These are phyloP conservation scores for Coleophoma crateriformis DNA, from an alignment of 2,329 filamentous ascomycete species.

Conservation along the genomic window DNA sequence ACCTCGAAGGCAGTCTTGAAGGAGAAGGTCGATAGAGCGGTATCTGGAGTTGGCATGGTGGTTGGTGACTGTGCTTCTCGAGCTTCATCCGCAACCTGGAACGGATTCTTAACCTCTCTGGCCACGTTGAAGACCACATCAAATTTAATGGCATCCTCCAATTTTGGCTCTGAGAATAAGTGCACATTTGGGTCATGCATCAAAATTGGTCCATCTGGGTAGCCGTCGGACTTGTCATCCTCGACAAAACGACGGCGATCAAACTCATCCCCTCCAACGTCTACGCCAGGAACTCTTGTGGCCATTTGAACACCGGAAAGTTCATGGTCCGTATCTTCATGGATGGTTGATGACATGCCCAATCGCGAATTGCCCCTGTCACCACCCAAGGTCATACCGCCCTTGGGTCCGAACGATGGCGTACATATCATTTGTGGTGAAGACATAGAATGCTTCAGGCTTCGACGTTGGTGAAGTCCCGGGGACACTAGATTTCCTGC, in stretches of 20 bases:
- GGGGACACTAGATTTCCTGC: conserved; percentile 49
- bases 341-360: conserved; percentile 22
- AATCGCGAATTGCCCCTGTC: conserved; percentile 27
- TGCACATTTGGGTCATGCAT: conserved; percentile 77
- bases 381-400: conserved; percentile 57
- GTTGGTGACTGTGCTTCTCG: conserved; percentile 22
- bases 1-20: conserved; percentile 58
- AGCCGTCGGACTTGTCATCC: conserved; percentile 75
- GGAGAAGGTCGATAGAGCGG: conserved; percentile 50
- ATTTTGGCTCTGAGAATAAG: conserved; percentile 74
- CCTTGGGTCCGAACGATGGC: conserved; percentile 52
- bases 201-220: conserved; percentile 75
- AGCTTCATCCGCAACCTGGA: conserved; percentile 36
- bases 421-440: conserved; percentile 61
- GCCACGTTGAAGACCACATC: conserved; percentile 84
- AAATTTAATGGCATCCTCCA: conserved; percentile 70
- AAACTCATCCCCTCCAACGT: conserved; percentile 54
- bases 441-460: conserved; percentile 62
- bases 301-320: conserved; percentile 54
- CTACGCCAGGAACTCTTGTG: conserved; percentile 40
- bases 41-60: conserved; percentile 34
- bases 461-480: conserved; percentile 55
- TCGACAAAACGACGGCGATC: conserved; percentile 69
- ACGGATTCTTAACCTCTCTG: conserved; percentile 75
- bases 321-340: conserved; percentile 34